Base-by-base conservation (phyloP, 1,284 basidiomycete genomes). In the Marasmius sp. region DNA sequence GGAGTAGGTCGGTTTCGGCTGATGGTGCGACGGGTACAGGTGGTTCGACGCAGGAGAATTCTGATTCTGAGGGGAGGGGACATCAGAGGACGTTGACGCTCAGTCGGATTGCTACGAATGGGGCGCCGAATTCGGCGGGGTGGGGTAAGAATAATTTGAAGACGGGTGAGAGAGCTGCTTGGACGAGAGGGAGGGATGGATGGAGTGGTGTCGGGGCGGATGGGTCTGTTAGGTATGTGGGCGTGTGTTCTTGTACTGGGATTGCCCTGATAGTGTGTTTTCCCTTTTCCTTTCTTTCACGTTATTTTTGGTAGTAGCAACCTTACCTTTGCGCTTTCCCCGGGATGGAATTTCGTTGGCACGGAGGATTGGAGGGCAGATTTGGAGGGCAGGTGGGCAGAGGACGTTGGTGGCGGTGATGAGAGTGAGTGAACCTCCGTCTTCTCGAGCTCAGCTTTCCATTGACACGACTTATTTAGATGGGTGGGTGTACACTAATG, bases 401-500 rank as follows among this genome's bases (percentile, higher is more conserved):
- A 27, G 27, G 27, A 27, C 27, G 27, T 27, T 2, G 73, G 70
- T 10, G 76, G 73, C 56, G 78, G 79, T 7, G 85, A 87, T 72
- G 74, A 78, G 50, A 72, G 81, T 85, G 53, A 58, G 78, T 71
- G 38, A 41, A 18, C 38, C 54, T 53, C 34, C 45, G 59, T 59
- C 33, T 38, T 55, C 20, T 63, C 6, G 36, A 41, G 38, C n/a
- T 48, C 43, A 10, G 8, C 10, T 20, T 22, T 14, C 47, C 53
- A 12, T 58, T 47, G 18, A 38, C 20, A 27, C 59, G 27, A 45
- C 18, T 60, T 34, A 49, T 60, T 11, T 9, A 87, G 90, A 83
- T 68, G 91, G 89, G 6, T 92, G 91, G 89, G 83, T 90, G 14
- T 92, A 92, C 67, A 88, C 88, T 4, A 89, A 89, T 62, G 89